A percentile compares a stretch with the other conserved stretches of the same genome.
Conservation (phyloP, 2,329 filamentous ascomycete genomes). For the Thelonectria olida region DNA sequence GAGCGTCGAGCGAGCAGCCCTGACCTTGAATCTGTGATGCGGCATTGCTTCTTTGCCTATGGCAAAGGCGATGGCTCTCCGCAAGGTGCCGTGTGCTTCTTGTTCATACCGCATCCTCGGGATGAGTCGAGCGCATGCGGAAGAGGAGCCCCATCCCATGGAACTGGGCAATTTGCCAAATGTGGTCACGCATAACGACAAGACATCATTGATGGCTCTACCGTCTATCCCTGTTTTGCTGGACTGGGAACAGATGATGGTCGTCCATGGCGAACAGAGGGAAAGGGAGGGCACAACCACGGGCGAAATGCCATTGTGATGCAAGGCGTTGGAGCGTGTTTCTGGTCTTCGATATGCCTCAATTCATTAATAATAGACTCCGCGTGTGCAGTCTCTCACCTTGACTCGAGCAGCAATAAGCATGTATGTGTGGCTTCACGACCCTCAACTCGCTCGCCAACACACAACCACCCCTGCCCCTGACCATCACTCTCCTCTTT, state of each 20-base stretch:
- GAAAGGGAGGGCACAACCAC: background rate
- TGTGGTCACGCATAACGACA: background rate
- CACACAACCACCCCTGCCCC: conserved; percentile 4
- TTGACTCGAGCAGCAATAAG: background rate
- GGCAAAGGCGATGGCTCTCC: background rate
- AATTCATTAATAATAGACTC: background rate
- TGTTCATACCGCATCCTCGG: background rate
- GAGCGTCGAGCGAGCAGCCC: conserved; percentile 2
- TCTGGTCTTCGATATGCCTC: background rate
- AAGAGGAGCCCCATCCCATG: background rate
- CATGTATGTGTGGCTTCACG: background rate
- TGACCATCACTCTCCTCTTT: background rate
- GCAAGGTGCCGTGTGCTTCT: background rate
- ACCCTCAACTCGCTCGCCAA: background rate
- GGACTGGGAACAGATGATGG: no score
- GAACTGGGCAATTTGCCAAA: background rate
- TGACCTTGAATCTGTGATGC: conserved; percentile 19
- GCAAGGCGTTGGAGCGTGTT: background rate
- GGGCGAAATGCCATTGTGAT: background rate
- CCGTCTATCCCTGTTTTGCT: background rate
- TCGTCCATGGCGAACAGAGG: conserved; percentile 3
- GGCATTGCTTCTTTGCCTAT: conserved; percentile 4
- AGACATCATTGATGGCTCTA: no score
- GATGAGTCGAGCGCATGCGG: background rate
- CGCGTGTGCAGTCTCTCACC: background rate